phyloP scores from a whole-genome alignment of 306 rosid genomes.

The cucumber (Cucumis sativus) region DNA sequence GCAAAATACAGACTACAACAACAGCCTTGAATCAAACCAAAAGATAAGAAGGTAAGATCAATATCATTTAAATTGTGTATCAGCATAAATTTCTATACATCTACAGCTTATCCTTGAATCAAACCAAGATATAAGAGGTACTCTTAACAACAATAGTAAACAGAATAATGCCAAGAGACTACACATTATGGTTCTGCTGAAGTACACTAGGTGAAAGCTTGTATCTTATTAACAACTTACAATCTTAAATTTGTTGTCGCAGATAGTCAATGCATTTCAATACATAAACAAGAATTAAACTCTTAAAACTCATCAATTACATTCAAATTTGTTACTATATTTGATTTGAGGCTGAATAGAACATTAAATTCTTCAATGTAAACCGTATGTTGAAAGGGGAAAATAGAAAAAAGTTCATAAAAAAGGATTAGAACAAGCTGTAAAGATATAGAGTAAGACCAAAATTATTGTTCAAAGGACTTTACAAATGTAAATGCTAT shows the following conservation, averaged over 20 bases:
- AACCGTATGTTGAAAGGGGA: neutral
- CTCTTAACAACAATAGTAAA: neutral
- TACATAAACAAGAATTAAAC: neutral
- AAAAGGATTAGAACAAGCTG: neutral
- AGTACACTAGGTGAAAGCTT: neutral
- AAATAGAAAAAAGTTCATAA: neutral
- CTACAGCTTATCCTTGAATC: neutral
- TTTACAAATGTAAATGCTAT: neutral
- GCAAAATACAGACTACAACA: neutral
- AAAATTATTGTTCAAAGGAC: neutral
- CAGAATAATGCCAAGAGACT: neutral
- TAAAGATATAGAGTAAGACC: neutral
- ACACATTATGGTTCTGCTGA: neutral
- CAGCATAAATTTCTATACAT: neutral
- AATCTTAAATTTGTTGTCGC: slow-evolving; percentile 48
- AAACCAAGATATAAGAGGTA: too few species aligned
- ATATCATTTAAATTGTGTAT: neutral
- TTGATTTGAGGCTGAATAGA: neutral
- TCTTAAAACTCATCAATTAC: neutral
- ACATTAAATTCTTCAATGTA: neutral
- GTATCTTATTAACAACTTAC: slow-evolving; percentile 22
- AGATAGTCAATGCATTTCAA: slow-evolving; percentile 30
- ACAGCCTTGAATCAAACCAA: neutral
- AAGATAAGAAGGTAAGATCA: neutral
- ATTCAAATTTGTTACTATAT: neutral